phyloP scores from a whole-genome alignment of 805 yeast species.

The Candida rishiriensis region DNA sequence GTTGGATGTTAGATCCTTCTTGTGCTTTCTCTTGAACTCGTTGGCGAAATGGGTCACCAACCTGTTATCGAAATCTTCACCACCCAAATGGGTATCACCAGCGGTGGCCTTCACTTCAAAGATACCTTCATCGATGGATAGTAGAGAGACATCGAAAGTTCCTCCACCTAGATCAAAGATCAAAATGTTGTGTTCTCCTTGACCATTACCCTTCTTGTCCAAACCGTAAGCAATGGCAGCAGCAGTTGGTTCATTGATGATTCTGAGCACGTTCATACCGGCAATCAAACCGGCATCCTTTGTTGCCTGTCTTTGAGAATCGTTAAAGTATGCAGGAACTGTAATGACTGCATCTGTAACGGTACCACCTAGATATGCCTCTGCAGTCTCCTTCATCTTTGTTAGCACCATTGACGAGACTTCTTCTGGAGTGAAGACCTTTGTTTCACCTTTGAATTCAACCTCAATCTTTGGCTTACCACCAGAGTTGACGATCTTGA shows the following conservation, averaged over 20 bases:
- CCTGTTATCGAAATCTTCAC: slow-evolving; percentile 98
- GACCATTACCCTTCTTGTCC: slow-evolving; percentile 41
- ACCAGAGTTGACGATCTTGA: slow-evolving; percentile 72
- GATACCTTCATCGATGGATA: slow-evolving; percentile 92
- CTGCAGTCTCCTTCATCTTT: slow-evolving; percentile 66
- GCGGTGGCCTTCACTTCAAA: slow-evolving; percentile 95
- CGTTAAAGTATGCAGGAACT: slow-evolving; percentile 82
- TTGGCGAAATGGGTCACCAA: slow-evolving; percentile 88
- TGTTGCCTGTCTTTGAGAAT: slow-evolving; percentile 80
- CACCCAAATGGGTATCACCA: slow-evolving; percentile 92
- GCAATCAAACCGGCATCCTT: slow-evolving; percentile 71
- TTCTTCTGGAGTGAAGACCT: slow-evolving; percentile 90
- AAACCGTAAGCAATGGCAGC: slow-evolving; percentile 82
- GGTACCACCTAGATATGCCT: slow-evolving; percentile 45
- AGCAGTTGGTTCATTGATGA: slow-evolving; percentile 81
- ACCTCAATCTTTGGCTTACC: slow-evolving; percentile 90
- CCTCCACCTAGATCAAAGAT: slow-evolving; percentile 83
- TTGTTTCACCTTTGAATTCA: slow-evolving; percentile 91
- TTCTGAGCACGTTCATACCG: slow-evolving; percentile 72
- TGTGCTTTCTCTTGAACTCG: slow-evolving; percentile 97
- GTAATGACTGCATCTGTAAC: slow-evolving; percentile 75
- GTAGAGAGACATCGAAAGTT: slow-evolving; percentile 88
- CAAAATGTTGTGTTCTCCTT: slow-evolving; percentile 47
- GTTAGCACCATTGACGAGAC: slow-evolving; percentile 81
- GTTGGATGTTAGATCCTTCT: slow-evolving; percentile 87